Base-by-base conservation (phyloP, 2,329 filamentous ascomycete genomes). In the Huntiella abstrusa region DNA sequence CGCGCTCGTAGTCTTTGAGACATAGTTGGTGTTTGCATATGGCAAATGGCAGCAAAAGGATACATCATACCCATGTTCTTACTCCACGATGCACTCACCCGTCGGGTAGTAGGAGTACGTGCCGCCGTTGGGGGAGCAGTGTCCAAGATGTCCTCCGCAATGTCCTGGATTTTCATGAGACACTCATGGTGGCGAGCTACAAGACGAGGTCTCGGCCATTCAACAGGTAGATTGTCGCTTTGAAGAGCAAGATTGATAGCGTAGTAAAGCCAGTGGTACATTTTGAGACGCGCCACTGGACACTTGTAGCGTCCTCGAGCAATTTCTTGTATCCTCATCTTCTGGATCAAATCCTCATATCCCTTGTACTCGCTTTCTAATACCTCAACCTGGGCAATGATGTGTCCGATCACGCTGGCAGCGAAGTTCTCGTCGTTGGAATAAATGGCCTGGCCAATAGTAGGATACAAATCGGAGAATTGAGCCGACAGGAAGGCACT, bases 1-100 rank as follows among this genome's bases (percentile, higher is more conserved):
- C 48, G 44, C 8, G 48, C 48, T n/a, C 48, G 34, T 4, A 34
- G 11, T 13, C 48, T 36, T 34, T 49, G 48, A 2, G 44, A 41
- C 34, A 44, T 13, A 4, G 41, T 38, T 15, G 48, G 44, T 17
- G 48, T 49, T 22, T 49, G 44, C 48, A 49, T 49, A 28, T 49
- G 45, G 4, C 48, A 46, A 17, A 49, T 46, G 17, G 44, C 19
- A 34, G 48, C 48, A 49, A 49, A 49, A 11, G 48, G 48, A 22
- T 49, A 49, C 32, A 49, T 43, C 48, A 49, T 49, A 1, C 44
- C 48, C 44, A 49, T 47, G 28, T 37, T 49, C 37, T 47, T 49
- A n/a, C 33, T 40, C 48, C 44, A 49, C 5, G 41, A 35, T 5
- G n/a, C 12, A n/a, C 44, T 45, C 4, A 36, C 3, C 4, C n/a